A percentile compares a stretch with the other conserved stretches of the same genome.
Evolutionary conservation across 2,329 filamentous ascomycete genomes (phyloP).

Genomic region (Aspergillus sclerotialis): DNA sequence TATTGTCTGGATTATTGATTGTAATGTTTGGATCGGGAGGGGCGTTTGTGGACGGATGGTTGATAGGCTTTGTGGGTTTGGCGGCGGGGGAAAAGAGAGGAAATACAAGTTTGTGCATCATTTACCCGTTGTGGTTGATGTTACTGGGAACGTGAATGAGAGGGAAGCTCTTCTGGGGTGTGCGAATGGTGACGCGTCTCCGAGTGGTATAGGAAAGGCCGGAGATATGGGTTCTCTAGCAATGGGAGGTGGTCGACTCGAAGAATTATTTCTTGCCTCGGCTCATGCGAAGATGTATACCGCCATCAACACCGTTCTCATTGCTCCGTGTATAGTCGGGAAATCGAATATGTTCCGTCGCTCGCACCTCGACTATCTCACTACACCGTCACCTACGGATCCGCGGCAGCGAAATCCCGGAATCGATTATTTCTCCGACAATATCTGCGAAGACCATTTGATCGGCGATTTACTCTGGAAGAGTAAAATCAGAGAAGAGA

Average conservation of each 20-base stretch:
- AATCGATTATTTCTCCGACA: constrained; percentile 87
- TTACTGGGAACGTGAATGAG: constrained; percentile 28
- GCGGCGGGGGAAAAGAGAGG: constrained; percentile 31
- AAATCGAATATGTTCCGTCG: constrained; percentile 99
- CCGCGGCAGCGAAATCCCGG: constrained; percentile 50
- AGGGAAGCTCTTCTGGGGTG: constrained; percentile 18
- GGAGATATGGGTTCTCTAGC: constrained; percentile 17
- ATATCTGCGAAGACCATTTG: constrained; percentile 96
- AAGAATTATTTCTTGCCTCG: constrained; percentile 91
- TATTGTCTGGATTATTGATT: constrained; percentile 90
- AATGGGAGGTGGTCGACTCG: constrained; percentile 70
- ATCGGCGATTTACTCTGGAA: constrained; percentile 91
- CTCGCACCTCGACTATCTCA: constrained; percentile 74
- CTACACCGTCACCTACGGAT: constrained; percentile 44
- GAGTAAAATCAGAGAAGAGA: constrained; percentile 28
- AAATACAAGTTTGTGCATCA: constrained; percentile 91
- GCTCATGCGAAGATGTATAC: constrained; percentile 96
- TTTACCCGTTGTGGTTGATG: constrained; percentile 81
- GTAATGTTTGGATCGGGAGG: constrained; percentile 84
- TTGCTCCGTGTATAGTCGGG: constrained; percentile 90
- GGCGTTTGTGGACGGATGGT: constrained; percentile 83
- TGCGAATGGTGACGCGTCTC: constrained; percentile 6
- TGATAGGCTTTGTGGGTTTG: constrained; percentile 69
- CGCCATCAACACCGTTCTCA: constrained; percentile 85
- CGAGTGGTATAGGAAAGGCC: not conserved